Evolutionary conservation across 805 yeast species (phyloP).

Genomic region (Lipomyces mesembrius): DNA sequence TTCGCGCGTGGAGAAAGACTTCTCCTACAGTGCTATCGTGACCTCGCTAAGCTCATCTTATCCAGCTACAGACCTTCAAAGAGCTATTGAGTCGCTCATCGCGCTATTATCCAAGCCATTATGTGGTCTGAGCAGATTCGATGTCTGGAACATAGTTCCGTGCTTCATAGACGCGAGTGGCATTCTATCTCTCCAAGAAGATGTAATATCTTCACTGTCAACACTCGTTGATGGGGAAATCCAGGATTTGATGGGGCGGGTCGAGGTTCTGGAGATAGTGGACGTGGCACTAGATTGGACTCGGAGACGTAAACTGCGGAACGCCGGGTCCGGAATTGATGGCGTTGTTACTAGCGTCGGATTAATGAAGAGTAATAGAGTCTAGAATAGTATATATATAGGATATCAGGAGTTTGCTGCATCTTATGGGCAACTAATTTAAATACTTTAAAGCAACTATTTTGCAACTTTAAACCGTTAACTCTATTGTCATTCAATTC

Average conservation of each 20-base stretch:
- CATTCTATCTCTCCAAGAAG: conserved; percentile 22
- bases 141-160: conserved; percentile 28
- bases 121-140: neutral
- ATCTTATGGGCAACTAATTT: neutral
- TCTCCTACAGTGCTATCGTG: conserved; percentile 23
- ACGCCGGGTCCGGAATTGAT: conserved; percentile 3
- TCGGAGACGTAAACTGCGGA: conserved; percentile 1
- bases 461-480: neutral
- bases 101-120: neutral
- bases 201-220: conserved; percentile 12
- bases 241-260: conserved; percentile 24
- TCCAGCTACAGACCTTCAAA: conserved; percentile 14
- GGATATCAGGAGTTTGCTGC: neutral
- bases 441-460: too few species aligned
- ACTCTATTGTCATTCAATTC: neutral
- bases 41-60: conserved; percentile 1
- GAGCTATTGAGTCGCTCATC: conserved; percentile 11
- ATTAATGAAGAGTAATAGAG: conserved; percentile 1
- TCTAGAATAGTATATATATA: neutral
- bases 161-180: conserved; percentile 32
- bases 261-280: conserved; percentile 31
- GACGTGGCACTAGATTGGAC: conserved; percentile 24
- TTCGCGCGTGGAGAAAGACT: conserved; percentile 17
- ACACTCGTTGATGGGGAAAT: conserved; percentile 16
- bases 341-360: neutral